Base-by-base conservation (phyloP, 345 rosid genomes). In the Moricandia arvensis region DNA sequence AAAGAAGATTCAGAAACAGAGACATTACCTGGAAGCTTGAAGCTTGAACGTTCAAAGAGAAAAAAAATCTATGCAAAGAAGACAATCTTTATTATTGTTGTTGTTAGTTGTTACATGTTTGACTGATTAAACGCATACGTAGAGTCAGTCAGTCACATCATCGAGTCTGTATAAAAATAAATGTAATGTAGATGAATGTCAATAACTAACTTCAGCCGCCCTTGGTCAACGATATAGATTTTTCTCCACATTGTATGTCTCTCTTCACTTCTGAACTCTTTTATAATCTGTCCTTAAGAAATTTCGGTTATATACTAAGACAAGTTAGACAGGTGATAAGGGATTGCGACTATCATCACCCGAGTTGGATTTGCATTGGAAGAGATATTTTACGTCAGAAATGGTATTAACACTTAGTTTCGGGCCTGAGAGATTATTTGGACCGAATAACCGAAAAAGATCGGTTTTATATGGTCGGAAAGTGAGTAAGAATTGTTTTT, bases 81-180 rank as follows among this genome's bases (percentile, higher is more conserved):
- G 41, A 33, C 30, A 61, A 33, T 6, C 12, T 31, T 61, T 29
- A 29, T 9, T 27, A 1, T 29, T 29, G 5, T 29, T 29, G 4
- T 29, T 12, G 21, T 49, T 26, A 21, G 64, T 4, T 77, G 80
- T 13, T 6, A 7, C 75, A 69, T 47, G 71, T 77, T 76, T 77
- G 80, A 77, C 80, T 64, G 51, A 33, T 6, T 77, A 77, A 77
- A 77, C 71, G 80, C 60, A 38, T 30, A 76, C 59, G 70, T 18
- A 62, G 49, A 43, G 49, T 4, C 26, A 60, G 12, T 61, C 2
- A 61, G 29, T 53, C 13, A 60, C 74, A 69, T 69, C 74, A 53
- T 53, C 11, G 63, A n/a, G 30, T 33, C 8, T 55, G 54, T 59
- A 27, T 67, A 60, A 47, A 4, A 1, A 0, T 47, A 43, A 33